phyloP scores from a whole-genome alignment of 148 eudicot species.

The Cornus florida region DNA sequence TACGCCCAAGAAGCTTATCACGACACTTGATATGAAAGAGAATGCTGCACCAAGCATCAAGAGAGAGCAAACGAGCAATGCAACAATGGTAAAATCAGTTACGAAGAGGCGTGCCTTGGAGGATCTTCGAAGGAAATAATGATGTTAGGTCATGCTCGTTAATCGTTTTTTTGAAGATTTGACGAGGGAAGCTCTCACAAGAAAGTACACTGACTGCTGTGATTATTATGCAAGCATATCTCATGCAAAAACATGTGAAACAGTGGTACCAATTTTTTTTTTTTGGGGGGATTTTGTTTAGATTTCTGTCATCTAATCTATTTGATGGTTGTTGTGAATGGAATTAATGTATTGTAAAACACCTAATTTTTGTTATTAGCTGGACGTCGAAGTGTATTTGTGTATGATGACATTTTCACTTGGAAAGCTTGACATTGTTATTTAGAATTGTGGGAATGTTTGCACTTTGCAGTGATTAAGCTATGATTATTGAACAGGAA shows the following conservation, averaged over 20 bases:
- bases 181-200: neutral
- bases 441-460: no score
- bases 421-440: neutral
- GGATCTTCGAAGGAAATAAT: conserved; percentile 24
- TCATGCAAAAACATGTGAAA: conserved; percentile 6
- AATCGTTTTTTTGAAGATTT: conserved; percentile 2
- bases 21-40: conserved; percentile 49
- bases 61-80: conserved; percentile 26
- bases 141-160: neutral
- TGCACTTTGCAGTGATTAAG: no score
- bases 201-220: neutral
- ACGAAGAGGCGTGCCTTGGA: conserved; percentile 43
- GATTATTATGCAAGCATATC: conserved; percentile 14
- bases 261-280: neutral
- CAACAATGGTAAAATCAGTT: conserved; percentile 30
- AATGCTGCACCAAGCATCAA: conserved; percentile 33
- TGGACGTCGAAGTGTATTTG: neutral
- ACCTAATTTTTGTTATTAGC: neutral
- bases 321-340: neutral
- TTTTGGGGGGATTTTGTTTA: no score
- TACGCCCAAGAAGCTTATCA: conserved; percentile 38
- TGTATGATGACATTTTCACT: neutral
- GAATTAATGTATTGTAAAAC: neutral
- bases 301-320: neutral
- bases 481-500: no score